phyloP scores from a whole-genome alignment of 2,329 filamentous ascomycete genomes.

The Paracoccidioides brasiliensis region DNA sequence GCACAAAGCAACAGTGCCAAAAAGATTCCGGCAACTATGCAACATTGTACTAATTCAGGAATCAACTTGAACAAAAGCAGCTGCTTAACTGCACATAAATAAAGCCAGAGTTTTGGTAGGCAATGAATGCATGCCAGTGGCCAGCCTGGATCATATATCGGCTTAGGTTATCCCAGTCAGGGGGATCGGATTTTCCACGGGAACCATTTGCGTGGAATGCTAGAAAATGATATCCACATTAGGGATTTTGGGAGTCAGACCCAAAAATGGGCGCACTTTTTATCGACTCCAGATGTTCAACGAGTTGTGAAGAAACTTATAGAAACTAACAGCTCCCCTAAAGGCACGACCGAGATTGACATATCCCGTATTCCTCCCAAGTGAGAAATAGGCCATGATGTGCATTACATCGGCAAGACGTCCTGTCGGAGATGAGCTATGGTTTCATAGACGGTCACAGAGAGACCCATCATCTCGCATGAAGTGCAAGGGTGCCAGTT shows the following conservation, averaged over 20 bases:
- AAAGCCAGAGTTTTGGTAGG: too few relatives aligned
- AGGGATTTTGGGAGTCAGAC: neutral
- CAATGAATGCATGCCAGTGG: too few relatives aligned
- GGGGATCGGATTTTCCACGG: too few relatives aligned
- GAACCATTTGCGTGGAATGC: neutral
- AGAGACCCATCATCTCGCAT: constrained; percentile 2
- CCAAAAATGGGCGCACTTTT: neutral
- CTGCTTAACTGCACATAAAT: too few relatives aligned
- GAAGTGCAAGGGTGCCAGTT: neutral
- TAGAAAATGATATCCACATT: neutral
- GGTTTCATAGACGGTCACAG: neutral
- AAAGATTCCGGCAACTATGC: too few relatives aligned
- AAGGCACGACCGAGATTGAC: constrained; percentile 1
- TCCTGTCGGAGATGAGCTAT: neutral
- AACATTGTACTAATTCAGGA: too few relatives aligned
- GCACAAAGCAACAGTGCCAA: too few relatives aligned
- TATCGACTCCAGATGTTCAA: neutral
- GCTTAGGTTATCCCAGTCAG: too few relatives aligned
- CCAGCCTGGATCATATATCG: too few relatives aligned
- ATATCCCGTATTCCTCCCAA: neutral
- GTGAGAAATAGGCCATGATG: neutral
- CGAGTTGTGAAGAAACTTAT: neutral
- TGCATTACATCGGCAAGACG: constrained; percentile 1
- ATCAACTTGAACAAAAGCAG: too few relatives aligned
- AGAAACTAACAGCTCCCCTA: constrained; percentile 1